Evolutionary conservation across 2,329 filamentous ascomycete genomes (phyloP), one percentile per base, ranked within the genome.

Genomic region (Hypoxylon sp.): DNA sequence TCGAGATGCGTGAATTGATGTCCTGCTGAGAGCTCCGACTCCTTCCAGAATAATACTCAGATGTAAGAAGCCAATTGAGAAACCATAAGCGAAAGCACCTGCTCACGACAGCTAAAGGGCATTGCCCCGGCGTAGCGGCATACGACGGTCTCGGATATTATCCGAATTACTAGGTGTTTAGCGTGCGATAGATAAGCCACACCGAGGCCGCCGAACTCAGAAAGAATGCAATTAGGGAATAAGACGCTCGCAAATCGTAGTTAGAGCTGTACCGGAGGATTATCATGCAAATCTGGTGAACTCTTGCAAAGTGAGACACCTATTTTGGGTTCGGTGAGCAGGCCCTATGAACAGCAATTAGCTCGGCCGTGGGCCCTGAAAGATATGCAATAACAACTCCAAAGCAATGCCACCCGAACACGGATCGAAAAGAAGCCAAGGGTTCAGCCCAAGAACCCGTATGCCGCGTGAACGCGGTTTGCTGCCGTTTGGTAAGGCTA

Each of bases 311-410:
- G 55, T 60, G 54, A 63, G 47, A 65, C 60, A 63, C 52, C 62
- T 45, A 56, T 29, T 66, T 66, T 60, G 43, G 63, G 45, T 68
- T 70, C 68, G 68, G 68, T 70, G 62, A 68, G 48, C 43, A 45
- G 64, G 48, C 47, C 50, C 58, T 68, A 57, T 60, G 43, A 52
- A 37, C 21, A 62, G 54, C 45, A 45, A 25, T 37, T 59, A 37
- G 60, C 54, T 55, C 62, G 39, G 53, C 54, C 34, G 50, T 56
- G 54, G 32, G 58, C 61, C 59, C 60, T 47, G 37, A 55, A 52
- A 48, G n/a, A 41, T 45, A 32, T 68, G 57, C 59, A n/a, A 63
- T 66, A 8, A 16, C 50, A 51, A 3, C 59, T 51, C 16, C 53
- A 37, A 61, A 47, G 59, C 48, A 56, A 69, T 61, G 54, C 59